Conservation (phyloP, 805 yeast species). For the Spathaspora arborariae region DNA sequence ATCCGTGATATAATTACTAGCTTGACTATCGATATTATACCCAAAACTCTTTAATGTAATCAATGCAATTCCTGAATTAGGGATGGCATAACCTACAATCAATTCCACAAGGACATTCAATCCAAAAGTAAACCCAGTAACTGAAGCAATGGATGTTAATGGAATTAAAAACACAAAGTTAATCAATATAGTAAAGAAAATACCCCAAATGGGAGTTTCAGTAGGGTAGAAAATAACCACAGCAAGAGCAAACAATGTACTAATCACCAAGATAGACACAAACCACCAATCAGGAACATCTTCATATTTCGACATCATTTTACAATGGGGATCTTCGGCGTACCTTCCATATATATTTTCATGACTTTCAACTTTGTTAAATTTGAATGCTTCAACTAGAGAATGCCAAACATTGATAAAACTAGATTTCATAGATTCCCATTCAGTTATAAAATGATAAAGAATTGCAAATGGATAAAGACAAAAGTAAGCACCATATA, state of each 20-base stretch:
- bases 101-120: constrained; percentile 61
- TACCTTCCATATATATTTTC: constrained; percentile 20
- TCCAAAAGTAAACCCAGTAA: constrained; percentile 58
- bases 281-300: constrained; percentile 82
- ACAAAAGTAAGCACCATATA: constrained; percentile 56
- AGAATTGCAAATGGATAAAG: constrained; percentile 53
- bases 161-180: constrained; percentile 58
- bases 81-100: constrained; percentile 61
- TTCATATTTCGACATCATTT: constrained; percentile 54
- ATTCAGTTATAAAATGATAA: constrained; percentile 45
- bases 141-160: constrained; percentile 56
- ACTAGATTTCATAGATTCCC: constrained; percentile 39
- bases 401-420: constrained; percentile 32
- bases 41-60: constrained; percentile 45
- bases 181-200: constrained; percentile 53
- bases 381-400: constrained; percentile 23
- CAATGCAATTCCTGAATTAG: constrained; percentile 57
- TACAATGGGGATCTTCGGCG: constrained; percentile 49
- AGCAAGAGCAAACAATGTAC: constrained; percentile 42
- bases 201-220: constrained; percentile 61
- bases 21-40: constrained; percentile 60
- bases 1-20: constrained; percentile 50
- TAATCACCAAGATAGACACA: constrained; percentile 37
- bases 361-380: constrained; percentile 6
- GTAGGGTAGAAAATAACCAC: constrained; percentile 46